Percentiles rank a stretch among this genome's conserved stretches.
Evolutionary conservation across 768 basidiomycete genomes (phyloP).

Genomic region (Psilocybe tampanensis): DNA sequence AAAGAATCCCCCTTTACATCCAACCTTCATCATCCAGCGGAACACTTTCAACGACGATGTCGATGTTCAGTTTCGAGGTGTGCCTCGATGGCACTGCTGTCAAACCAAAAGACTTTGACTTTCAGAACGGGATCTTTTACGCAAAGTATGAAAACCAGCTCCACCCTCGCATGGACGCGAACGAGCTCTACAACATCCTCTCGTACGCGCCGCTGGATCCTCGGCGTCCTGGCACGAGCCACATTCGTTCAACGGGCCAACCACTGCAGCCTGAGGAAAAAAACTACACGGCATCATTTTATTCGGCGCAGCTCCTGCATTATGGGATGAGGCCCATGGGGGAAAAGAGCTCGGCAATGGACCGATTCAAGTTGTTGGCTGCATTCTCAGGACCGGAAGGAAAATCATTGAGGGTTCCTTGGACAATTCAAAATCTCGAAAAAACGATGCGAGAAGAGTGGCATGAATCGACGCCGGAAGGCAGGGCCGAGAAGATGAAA

Average conservation of each 20-base stretch:
- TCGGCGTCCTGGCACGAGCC: conserved; percentile 21
- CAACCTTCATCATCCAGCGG: too few species aligned
- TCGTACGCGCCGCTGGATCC: conserved; percentile 25
- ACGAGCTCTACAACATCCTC: conserved; percentile 23
- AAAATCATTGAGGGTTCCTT: conserved; percentile 21
- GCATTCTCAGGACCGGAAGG: conserved; percentile 17
- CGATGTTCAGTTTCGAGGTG: too few species aligned
- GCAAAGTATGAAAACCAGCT: neutral
- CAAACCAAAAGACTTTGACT: neutral
- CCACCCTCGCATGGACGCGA: conserved; percentile 6
- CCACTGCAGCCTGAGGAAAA: too few species aligned
- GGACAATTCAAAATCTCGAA: conserved; percentile 22
- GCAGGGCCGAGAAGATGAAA: neutral
- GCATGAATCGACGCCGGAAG: conserved; percentile 13
- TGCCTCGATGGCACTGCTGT: too few species aligned
- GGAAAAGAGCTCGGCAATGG: conserved; percentile 28
- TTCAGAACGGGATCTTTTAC: neutral
- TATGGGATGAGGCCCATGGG: conserved; percentile 29
- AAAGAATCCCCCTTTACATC: too few species aligned
- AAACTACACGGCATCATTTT: conserved; percentile 25
- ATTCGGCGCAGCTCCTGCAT: conserved; percentile 29
- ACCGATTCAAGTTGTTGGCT: conserved; percentile 21
- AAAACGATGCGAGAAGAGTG: conserved; percentile 17
- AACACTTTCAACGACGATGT: too few species aligned
- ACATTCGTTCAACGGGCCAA: too few species aligned